Evolutionary conservation across 1,284 basidiomycete species (phyloP), one percentile per base, ranked within the genome.

Genomic region (Cutaneotrichosporon mucoides): DNA sequence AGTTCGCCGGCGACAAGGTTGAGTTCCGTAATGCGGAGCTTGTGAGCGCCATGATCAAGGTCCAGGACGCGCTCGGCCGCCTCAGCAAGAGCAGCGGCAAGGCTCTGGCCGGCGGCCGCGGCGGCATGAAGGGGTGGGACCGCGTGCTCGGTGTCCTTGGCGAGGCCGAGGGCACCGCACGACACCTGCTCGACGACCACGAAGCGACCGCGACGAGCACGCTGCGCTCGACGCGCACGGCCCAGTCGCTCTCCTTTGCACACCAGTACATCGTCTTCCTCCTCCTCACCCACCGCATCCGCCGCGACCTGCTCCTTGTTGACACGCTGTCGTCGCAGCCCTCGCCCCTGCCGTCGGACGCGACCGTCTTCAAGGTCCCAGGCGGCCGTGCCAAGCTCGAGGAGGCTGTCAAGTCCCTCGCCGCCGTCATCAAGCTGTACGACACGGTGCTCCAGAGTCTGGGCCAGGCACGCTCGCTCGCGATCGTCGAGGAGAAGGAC

Each of bases 1-100:
- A 81, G 5, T 98, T 93, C 89, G 90, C 92, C 61, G 90, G 85
- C 9, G 84, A 88, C 67, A 84, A 85, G 3, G 85, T 98, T 7
- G 91, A 92, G 13, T 83, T 97, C 49, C 84, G 93, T 56, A 92
- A 88, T 68, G 90, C 92, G 0, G 93, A 99, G 79, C 80, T 99
- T 53, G 92, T 97, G 53, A 89, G 90, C 68, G 89, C 89, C 15
- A 81, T 97, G 62, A 77, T 91, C 60, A 88, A 85, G 67, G 89
- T 95, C 4, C 89, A 93, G 70, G 85, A 87, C 11, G 90, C 88
- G 3, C 85, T 93, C 68, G 72, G 65, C n/a, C 73, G 64, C 41
- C 65, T 82, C 42, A 55, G 65, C 42, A 71, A 70, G 60, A 58
- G 83, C 80, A 66, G 75, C 87, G 56, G 76, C 69, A 64, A 67